Evolutionary conservation across 129 eudicot species (phyloP), one percentile per base, ranked within the genome.

Genomic region (Chrysanthemum makinoi): DNA sequence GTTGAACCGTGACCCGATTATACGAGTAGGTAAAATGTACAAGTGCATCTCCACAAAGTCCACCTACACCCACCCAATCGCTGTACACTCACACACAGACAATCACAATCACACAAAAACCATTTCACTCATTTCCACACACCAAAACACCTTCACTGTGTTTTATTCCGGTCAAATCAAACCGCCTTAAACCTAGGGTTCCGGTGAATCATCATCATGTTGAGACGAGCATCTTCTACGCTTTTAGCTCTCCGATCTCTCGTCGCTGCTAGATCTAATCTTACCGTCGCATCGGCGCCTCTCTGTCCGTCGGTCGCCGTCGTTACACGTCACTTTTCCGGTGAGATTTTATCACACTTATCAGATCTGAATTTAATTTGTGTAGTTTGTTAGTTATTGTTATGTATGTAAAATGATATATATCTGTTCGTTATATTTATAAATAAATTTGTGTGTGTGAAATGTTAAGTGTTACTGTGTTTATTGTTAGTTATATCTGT

Each of bases 191-290:
- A 48, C 67, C 77, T 71, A 71, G 77, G 77, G 77, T 78, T 71
- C 72, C 77, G 81, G 77, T 71, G 67, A 71, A 64, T n/a, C 56
- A 52, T 15, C 57, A 71, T 39, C 67, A 78, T 78, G 77, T 78
- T 72, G 77, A 64, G 77, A 78, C 58, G 77, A 78, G 59, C 66
- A 15, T 78, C 81, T 70, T 65, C 77, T 47, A 78, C 47, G 58
- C 55, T 78, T 39, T 28, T 71, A 28, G 10, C 72, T 71, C 81
- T 78, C 68, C 81, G 77, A 78, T 78, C 73, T 54, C 13, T 65
- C 7, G 59, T 62, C 72, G 20, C 58, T 7, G 59, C 67, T 71
- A 18, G 60, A 24, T 60, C 67, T 46, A 71, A 78, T 71, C 81
- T 77, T 49, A 20, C 39, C 47, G n/a, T 71, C 81, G 46, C 30